phyloP scores from a whole-genome alignment of 768 basidiomycete genomes.

The Russula abietina region DNA sequence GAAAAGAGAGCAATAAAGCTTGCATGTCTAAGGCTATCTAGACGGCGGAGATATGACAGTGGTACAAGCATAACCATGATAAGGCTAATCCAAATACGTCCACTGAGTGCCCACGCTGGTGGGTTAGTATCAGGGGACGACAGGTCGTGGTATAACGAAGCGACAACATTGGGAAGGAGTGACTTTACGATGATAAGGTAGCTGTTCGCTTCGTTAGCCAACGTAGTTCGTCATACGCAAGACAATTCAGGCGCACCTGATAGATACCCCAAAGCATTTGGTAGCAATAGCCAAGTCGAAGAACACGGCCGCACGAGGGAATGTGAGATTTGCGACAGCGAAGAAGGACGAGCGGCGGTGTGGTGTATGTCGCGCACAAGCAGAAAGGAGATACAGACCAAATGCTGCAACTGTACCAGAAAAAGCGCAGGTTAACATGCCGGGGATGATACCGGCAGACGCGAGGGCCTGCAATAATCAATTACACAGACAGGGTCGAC shows the following conservation, averaged over 20 bases:
- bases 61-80: constrained; percentile 75
- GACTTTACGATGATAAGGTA: constrained; percentile 91
- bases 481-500: not conserved
- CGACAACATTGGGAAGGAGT: constrained; percentile 86
- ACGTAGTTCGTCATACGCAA: not conserved
- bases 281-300: constrained; percentile 93
- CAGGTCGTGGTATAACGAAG: constrained; percentile 74
- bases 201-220: constrained; percentile 34
- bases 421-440: constrained; percentile 79
- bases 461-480: constrained; percentile 65
- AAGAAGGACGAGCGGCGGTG: constrained; percentile 80
- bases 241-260: constrained; percentile 51
- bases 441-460: constrained; percentile 83
- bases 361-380: constrained; percentile 71
- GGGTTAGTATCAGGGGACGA: constrained; percentile 57
- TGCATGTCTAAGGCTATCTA: constrained; percentile 85
- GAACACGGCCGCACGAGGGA: constrained; percentile 79
- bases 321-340: constrained; percentile 76
- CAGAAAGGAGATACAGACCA: constrained; percentile 82
- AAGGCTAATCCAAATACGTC: constrained; percentile 76
- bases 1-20: constrained; percentile 90
- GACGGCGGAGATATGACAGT: constrained; percentile 70
- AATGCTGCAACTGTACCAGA: constrained; percentile 74
- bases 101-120: constrained; percentile 69
- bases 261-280: constrained; percentile 95